Base-by-base conservation (phyloP, 257 asterid species). In the Penstemon barbatus region DNA sequence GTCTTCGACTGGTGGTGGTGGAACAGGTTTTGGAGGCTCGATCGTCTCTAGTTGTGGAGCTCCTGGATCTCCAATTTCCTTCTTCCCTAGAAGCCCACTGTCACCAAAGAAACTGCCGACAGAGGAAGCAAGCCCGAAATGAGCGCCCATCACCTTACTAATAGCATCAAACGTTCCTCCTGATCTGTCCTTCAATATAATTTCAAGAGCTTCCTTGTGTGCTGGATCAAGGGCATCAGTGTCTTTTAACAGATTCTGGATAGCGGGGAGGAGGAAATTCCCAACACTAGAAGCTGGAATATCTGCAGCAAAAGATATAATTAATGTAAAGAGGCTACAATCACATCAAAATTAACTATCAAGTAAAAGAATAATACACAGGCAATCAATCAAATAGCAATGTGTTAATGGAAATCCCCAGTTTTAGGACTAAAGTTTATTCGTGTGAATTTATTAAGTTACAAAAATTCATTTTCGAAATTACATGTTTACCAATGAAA, bases 131-230 rank as follows among this genome's bases (percentile, higher is more conserved):
- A 90, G 66, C 33, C 96, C 99, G 5, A 94, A 86, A 82, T 89
- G 97, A 75, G 87, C 84, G 41, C 99, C 99, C 97, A 94, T 91
- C 78, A 86, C 97, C 79, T 94, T 94, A 69, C 96, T 90, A 13
- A 90, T 68, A 7, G 96, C 69, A 56, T 93, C 99, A 6, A 90
- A 76, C 0, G 96, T 80, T 56, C 96, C 96, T n/a, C 97, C 92
- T 3, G 97, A 91, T 74, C 99, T 77, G 76, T 94, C 99, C 82
- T 82, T 94, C 72, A 86, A 44, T 81, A 94, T 87, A 18, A 91
- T 87, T 80, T 94, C 99, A 13, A 94, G 87, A 59, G 99, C 99
- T 85, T 94, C 99, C 82, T 89, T 94, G 79, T 94, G 99, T 43
- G 99, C 99, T 73, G 99, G 99, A 79, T 94, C 99, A 15, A 94